These are phyloP conservation scores for Thalassiosira profunda DNA, from an alignment of 108 stramenopile genomes.

Conservation along the genomic window DNA sequence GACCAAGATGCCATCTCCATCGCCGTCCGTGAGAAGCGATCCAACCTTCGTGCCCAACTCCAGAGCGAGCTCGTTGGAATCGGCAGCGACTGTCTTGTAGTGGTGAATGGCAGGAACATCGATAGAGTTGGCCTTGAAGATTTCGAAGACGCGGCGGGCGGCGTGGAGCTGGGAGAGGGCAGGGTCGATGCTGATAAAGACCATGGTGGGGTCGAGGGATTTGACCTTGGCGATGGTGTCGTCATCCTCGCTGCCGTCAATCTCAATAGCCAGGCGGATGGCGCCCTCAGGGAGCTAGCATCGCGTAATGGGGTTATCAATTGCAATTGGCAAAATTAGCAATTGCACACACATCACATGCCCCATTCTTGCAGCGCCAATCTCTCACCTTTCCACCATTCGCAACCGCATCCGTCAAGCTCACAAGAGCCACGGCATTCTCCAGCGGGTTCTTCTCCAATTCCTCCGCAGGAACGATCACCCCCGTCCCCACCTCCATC, in stretches of 20 bases:
- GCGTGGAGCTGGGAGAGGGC: constrained; percentile 89
- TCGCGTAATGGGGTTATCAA: background rate
- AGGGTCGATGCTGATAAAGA: constrained; percentile 68
- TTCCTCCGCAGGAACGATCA: constrained; percentile 89
- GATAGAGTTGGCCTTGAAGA: constrained; percentile 83
- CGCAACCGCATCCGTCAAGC: constrained; percentile 78
- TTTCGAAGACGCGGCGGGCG: constrained; percentile 91
- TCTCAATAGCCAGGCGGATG: constrained; percentile 85
- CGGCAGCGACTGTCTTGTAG: constrained; percentile 65
- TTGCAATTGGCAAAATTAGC: no score
- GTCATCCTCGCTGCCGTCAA: constrained; percentile 85
- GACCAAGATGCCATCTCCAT: constrained; percentile 93
- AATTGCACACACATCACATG: background rate
- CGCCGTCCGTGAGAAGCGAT: constrained; percentile 90
- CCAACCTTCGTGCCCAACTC: constrained; percentile 88
- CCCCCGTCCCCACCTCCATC: constrained; percentile 92
- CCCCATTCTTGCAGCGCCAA: background rate
- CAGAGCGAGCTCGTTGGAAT: constrained; percentile 89
- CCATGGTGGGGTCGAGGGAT: constrained; percentile 76
- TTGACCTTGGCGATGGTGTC: constrained; percentile 77
- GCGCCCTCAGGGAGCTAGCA: constrained; percentile 82
- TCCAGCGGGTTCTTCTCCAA: constrained; percentile 91
- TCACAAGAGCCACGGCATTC: constrained; percentile 92
- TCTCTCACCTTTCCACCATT: constrained; percentile 75
- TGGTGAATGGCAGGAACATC: constrained; percentile 89